These are phyloP conservation scores for Penicillium occitanis DNA, from an alignment of 2,329 filamentous ascomycete species.

Conservation along the genomic window DNA sequence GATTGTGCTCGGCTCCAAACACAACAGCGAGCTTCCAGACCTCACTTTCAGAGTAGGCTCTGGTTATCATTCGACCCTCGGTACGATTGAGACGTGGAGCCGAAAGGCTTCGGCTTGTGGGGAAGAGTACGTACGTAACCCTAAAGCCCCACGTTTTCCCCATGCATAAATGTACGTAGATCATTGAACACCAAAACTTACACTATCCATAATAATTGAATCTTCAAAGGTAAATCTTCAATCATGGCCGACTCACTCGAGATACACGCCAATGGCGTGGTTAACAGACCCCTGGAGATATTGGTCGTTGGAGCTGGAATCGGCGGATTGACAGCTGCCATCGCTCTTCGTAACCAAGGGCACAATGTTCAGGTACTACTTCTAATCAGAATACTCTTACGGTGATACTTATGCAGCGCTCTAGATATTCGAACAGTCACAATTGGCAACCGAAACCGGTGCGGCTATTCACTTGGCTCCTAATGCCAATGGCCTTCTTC, in stretches of 20 bases:
- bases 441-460: conserved; percentile 57
- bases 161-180: not conserved
- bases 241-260: too few species aligned
- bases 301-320: conserved; percentile 37
- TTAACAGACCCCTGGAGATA: not conserved
- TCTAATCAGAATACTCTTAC: too few species aligned
- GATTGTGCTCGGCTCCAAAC: not conserved
- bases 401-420: not conserved
- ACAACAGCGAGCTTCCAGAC: not conserved
- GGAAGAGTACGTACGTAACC: not conserved
- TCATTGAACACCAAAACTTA: not conserved
- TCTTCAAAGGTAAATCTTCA: too few species aligned
- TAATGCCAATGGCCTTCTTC: conserved; percentile 60
- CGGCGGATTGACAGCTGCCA: conserved; percentile 36
- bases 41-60: not conserved
- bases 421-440: conserved; percentile 57
- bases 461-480: conserved; percentile 64
- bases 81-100: not conserved
- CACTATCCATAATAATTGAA: not conserved
- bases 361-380: conserved; percentile 42
- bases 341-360: conserved; percentile 54
- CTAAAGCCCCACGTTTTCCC: not conserved
- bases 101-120: not conserved
- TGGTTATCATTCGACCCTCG: not conserved
- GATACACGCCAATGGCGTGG: not conserved